Base-by-base conservation (phyloP, 257 asterid species). In the Oldenlandia corymbosa region DNA sequence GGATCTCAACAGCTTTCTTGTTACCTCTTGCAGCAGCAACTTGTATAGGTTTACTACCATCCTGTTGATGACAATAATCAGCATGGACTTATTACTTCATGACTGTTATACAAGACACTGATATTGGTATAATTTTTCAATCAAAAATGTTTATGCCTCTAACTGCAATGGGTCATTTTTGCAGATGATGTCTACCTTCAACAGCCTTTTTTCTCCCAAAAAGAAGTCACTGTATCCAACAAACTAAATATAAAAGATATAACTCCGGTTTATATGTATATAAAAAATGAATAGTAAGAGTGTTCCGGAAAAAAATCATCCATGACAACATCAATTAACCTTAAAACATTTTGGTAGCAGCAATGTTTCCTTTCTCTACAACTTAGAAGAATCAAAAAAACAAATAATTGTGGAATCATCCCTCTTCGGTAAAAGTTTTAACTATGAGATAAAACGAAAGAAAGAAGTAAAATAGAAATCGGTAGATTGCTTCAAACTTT, bases 21-120 rank as follows among this genome's bases (percentile, higher is more conserved):
- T 82, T 80, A 61, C 90, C 95, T 64, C 86, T 73, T 42, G 84
- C 71, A 69, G 94, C 99, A 52, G 95, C 95, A 61, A 82, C 88
- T 67, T 87, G 91, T 77, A 90, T 70, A 51, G 99, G 90, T 85
- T 81, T 89, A 72, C 68, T 39, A 36, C 87, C 90, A 61, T 87
- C 97, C 99, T 92, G 91, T 80, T 80, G 41, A 63, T 27, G 28
- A 60, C 13, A 39, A 63, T 51, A 50, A 34, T 45, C 41, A 49
- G 49, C n/a, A 51, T 34, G 1, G 10, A 41, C 21, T 28, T 37
- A 54, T 42, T 18, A 5, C 23, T 1, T 32, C n/a, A 63, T 50
- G 10, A 1, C 30, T 36, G 11, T 53, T 32, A 2, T 16, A 27
- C 56, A 50, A 50, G 12, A 24, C 36, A 52, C 14, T 7, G 12